Percentiles rank a stretch among this genome's conserved stretches.
Evolutionary conservation across 768 basidiomycete genomes (phyloP).

Genomic region (Mrakia gelida): DNA sequence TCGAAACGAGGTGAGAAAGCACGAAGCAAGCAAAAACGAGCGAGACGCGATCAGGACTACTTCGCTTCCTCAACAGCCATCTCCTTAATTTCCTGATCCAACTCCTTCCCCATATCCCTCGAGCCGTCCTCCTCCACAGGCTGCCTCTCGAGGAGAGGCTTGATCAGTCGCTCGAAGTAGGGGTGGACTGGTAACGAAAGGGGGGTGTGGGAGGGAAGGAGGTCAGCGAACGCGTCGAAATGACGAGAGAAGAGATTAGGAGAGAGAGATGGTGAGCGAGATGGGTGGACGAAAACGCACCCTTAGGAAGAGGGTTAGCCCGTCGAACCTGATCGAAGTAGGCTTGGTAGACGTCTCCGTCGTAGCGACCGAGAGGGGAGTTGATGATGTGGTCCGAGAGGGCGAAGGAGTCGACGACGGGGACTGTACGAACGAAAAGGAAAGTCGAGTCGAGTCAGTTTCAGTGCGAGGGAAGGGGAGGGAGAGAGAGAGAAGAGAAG

Average conservation of each 20-base stretch:
- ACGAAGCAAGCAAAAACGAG: not conserved
- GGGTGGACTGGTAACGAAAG: conserved; percentile 40
- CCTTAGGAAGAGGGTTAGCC: conserved; percentile 47
- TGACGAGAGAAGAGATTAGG: not conserved
- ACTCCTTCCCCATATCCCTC: conserved; percentile 37
- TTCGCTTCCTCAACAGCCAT: conserved; percentile 18
- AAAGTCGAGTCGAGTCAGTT: not conserved
- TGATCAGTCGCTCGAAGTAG: conserved; percentile 50
- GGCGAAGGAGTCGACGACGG: conserved; percentile 45
- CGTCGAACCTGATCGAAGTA: conserved; percentile 49
- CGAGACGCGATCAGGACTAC: too few species aligned
- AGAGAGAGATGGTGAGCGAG: not conserved
- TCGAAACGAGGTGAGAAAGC: not conserved
- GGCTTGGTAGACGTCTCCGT: conserved; percentile 48
- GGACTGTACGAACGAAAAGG: conserved; percentile 32
- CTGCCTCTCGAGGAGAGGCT: conserved; percentile 47
- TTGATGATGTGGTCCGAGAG: conserved; percentile 40
- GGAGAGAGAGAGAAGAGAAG: not conserved
- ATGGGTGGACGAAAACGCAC: not conserved
- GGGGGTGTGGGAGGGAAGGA: too few species aligned
- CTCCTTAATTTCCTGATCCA: conserved; percentile 41
- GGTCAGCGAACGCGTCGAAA: not conserved
- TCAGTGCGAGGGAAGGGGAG: not conserved
- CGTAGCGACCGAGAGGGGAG: conserved; percentile 48
- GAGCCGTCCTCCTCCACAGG: conserved; percentile 39